phyloP scores from a whole-genome alignment of 164 flowering plant genomes.

The Sedum album region DNA sequence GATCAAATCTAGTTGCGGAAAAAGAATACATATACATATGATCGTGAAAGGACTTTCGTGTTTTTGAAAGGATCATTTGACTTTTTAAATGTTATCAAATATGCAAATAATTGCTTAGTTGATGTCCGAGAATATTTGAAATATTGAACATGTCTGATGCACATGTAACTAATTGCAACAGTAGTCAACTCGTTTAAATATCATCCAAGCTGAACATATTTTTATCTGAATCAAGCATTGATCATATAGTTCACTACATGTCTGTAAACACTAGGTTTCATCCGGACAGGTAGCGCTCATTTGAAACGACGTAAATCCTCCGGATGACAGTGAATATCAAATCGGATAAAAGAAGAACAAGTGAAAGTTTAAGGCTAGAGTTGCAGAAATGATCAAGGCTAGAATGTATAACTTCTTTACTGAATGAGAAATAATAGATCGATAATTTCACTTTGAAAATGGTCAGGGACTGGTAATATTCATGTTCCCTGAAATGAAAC shows the following conservation, averaged over 20 bases:
- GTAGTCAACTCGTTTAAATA: neutral
- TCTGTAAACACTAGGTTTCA: neutral
- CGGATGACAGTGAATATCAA: too few species aligned
- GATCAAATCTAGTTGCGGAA: neutral
- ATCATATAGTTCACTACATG: neutral
- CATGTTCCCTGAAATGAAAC: neutral
- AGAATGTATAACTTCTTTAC: neutral
- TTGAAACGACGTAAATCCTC: too few species aligned
- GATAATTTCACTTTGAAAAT: neutral
- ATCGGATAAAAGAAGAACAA: neutral
- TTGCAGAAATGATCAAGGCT: too few species aligned
- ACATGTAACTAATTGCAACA: neutral
- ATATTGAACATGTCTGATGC: neutral
- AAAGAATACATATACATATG: neutral
- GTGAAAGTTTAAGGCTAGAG: neutral
- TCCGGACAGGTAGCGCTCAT: too few species aligned
- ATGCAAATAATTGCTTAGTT: neutral
- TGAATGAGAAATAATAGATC: neutral
- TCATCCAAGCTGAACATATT: neutral
- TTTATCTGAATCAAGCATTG: neutral
- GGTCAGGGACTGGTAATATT: neutral
- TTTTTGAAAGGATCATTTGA: conserved; percentile 3
- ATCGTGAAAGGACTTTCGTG: neutral
- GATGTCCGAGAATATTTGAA: neutral
- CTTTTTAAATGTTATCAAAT: neutral